Conservation (phyloP, 257 asterid genomes). For the Coffea eugenioides region DNA sequence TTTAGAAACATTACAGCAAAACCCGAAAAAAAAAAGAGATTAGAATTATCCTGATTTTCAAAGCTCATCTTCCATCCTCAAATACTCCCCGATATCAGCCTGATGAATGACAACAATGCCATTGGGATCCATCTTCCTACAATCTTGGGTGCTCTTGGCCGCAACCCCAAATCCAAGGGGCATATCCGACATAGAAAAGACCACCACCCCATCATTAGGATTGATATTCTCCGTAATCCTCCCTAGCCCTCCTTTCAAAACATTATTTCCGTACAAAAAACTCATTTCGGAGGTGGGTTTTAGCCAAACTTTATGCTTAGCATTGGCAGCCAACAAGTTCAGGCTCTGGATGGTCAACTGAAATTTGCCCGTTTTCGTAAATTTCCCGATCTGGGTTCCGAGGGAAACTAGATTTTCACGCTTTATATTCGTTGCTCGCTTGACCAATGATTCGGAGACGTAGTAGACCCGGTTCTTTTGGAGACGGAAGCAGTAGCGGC, state of each 20-base stretch:
- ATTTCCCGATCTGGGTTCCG: constrained; percentile 83
- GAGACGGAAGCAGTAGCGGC: constrained; percentile 88
- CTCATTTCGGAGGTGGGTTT: constrained; percentile 89
- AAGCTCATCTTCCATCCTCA: constrained; percentile 91
- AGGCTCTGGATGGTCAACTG: constrained; percentile 64
- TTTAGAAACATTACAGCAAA: neutral
- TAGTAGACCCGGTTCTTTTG: constrained; percentile 75
- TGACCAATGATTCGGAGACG: constrained; percentile 79
- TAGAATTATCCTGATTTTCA: constrained; percentile 16
- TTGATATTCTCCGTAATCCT: constrained; percentile 85
- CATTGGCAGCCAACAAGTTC: constrained; percentile 62
- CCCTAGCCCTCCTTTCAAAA: constrained; percentile 88
- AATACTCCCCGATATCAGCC: constrained; percentile 83
- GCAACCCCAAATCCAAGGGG: constrained; percentile 91
- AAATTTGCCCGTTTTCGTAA: constrained; percentile 70
- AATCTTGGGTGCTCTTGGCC: constrained; percentile 78
- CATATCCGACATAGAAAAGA: constrained; percentile 79
- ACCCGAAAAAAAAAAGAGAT: neutral
- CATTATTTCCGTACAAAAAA: constrained; percentile 77
- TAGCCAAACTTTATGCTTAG: constrained; percentile 90
- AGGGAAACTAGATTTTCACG: constrained; percentile 67
- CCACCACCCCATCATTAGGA: constrained; percentile 82
- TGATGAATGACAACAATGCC: constrained; percentile 81
- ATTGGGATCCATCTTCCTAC: constrained; percentile 85
- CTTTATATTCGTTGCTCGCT: constrained; percentile 83